Conservation (phyloP, 257 asterid genomes). For the Solanum chiquidenum region DNA sequence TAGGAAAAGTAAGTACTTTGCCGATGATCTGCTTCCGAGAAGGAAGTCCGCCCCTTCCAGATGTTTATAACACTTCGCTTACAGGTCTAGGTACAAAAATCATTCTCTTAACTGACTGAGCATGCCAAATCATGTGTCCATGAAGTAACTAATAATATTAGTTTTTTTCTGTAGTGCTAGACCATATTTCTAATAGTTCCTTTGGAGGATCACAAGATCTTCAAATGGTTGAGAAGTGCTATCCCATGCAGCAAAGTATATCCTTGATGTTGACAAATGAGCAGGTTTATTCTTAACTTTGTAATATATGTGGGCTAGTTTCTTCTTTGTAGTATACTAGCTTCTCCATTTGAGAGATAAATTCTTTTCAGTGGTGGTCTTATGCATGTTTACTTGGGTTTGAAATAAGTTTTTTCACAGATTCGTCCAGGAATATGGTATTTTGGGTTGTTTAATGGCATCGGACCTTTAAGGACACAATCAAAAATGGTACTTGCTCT, state of each 20-base stretch:
- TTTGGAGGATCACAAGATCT: constrained; percentile 48
- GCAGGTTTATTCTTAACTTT: constrained; percentile 46
- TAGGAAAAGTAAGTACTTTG: constrained; percentile 32
- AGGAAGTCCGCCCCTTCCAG: constrained; percentile 97
- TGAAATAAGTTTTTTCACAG: constrained; percentile 29
- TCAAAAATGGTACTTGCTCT: constrained; percentile 76
- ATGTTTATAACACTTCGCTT: constrained; percentile 52
- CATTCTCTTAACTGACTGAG: background rate
- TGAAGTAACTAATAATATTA: constrained; percentile 3
- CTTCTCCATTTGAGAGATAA: background rate
- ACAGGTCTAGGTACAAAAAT: constrained; percentile 56
- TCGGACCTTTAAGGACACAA: constrained; percentile 81
- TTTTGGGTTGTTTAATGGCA: constrained; percentile 85
- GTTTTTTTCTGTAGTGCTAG: constrained; percentile 38
- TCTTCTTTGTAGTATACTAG: background rate
- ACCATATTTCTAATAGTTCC: constrained; percentile 45
- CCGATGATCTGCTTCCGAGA: constrained; percentile 86
- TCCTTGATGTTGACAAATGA: constrained; percentile 56
- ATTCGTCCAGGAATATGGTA: constrained; percentile 89
- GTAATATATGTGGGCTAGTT: background rate
- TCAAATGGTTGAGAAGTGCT: constrained; percentile 70
- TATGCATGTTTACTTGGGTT: background rate
- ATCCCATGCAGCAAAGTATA: constrained; percentile 76
- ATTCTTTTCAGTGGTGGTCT: background rate
- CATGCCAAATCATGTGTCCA: background rate